These are phyloP conservation scores for Trypanosoma theileri DNA, from an alignment of 208 protist species.

Conservation along the genomic window DNA sequence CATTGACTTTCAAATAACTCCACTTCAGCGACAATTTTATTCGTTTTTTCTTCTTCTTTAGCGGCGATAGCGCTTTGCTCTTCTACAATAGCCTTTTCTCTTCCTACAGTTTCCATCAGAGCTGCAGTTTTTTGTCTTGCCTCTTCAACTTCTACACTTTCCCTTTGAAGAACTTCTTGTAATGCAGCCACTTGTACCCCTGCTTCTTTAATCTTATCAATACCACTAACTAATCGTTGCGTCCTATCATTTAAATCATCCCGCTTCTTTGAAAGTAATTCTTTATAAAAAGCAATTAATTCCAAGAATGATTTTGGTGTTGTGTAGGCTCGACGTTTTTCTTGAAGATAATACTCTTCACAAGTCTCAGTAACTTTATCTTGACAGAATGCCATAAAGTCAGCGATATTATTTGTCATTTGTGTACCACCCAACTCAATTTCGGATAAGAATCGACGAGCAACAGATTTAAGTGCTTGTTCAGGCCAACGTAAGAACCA, in stretches of 20 bases:
- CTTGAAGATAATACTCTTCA: constrained; percentile 92
- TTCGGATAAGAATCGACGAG: constrained; percentile 90
- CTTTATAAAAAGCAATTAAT: constrained; percentile 98
- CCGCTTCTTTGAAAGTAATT: constrained; percentile 92
- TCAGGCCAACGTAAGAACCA: constrained; percentile 99
- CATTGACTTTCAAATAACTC: constrained; percentile 86
- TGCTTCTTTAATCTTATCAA: constrained; percentile 93
- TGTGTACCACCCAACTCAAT: constrained; percentile 90
- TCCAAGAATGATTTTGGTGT: constrained; percentile 99
- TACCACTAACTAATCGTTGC: constrained; percentile 91
- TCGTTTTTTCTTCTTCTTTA: constrained; percentile 96
- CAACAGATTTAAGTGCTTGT: constrained; percentile 97
- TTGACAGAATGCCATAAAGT: constrained; percentile 97
- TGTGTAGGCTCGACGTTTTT: constrained; percentile 98
- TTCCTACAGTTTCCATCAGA: constrained; percentile 94
- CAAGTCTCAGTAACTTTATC: constrained; percentile 93
- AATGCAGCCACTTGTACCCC: constrained; percentile 90
- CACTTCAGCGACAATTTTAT: constrained; percentile 94
- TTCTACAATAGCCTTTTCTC: constrained; percentile 95
- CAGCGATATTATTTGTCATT: constrained; percentile 85
- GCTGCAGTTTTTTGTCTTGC: constrained; percentile 93
- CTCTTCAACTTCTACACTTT: constrained; percentile 95
- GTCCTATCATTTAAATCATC: constrained; percentile 91
- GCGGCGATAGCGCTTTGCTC: constrained; percentile 93
- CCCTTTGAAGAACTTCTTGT: constrained; percentile 87